Base-by-base conservation (phyloP, 2,329 filamentous ascomycete species). In the Colletotrichum godetiae region DNA sequence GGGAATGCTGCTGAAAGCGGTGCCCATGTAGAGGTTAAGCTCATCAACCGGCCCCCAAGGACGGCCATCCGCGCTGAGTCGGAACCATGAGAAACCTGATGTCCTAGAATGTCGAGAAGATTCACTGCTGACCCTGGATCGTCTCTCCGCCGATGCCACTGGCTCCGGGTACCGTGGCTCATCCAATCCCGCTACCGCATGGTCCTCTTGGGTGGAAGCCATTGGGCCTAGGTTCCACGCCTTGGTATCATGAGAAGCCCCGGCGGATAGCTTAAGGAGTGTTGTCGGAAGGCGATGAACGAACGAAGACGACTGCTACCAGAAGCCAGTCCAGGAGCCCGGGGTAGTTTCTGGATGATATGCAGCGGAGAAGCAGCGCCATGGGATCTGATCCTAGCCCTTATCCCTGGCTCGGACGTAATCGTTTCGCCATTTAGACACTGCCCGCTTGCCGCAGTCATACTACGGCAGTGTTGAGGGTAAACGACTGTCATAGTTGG, bases 1-100 rank as follows among this genome's bases (percentile, higher is more conserved):
- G 10, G 67, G 67, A 4, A 73, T 73, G 49, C 67, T 71, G 31
- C 67, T 71, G 22, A 73, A 73, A 7, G 71, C 71, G 5, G 70
- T 56, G 35, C 70, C 60, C 60, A 73, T 73, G 55, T 70, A 73
- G 10, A 73, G 60, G 22, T 24, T 73, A 3, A 71, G 46, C 67
- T 73, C 71, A 31, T 70, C 67, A 27, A 73, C 71, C 5, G 71
- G 71, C 5, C 67, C 71, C 12, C 52, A 57, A 3, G 67, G 71
- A 11, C 46, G 71, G 7, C 60, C 71, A 13, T 53, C 42, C 22
- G 49, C 67, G 56, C 71, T 61, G 10, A 73, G 49, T 15, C 60
- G 35, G 11, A 73, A 71, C 71, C 71, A 71, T 6, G 60, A 73
- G 49, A 73, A 73, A 1, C 67, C 49, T 1, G 71, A 73, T 15